Evolutionary conservation across 805 yeast species (phyloP).

Genomic region (Suhomyces canberraensis): DNA sequence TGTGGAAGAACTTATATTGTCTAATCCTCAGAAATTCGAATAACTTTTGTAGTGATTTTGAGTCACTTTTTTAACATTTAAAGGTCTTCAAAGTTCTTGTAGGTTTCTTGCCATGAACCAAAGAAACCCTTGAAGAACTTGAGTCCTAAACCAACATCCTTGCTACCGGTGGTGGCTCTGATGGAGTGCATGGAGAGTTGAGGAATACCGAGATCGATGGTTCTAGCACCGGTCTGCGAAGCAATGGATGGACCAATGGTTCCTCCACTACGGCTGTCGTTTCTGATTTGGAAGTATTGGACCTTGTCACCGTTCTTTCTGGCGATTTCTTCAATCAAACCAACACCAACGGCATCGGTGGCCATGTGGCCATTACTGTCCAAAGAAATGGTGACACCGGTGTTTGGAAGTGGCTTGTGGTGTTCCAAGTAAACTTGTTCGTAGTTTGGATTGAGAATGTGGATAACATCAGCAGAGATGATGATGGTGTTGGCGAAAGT

Average conservation of each 20-base stretch:
- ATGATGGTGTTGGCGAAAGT: conserved; percentile 73
- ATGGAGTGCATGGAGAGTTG: conserved; percentile 86
- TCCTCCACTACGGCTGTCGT: conserved; percentile 83
- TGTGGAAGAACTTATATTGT: no score
- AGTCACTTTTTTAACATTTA: no score
- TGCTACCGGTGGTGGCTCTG: conserved; percentile 75
- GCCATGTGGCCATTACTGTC: conserved; percentile 85
- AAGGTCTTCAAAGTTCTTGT: conserved; percentile 50
- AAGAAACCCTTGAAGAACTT: conserved; percentile 71
- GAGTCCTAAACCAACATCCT: conserved; percentile 72
- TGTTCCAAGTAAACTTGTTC: conserved; percentile 63
- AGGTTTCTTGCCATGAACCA: conserved; percentile 60
- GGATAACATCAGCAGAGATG: conserved; percentile 81
- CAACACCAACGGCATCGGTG: conserved; percentile 71
- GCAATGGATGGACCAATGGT: conserved; percentile 78
- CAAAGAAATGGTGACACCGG: conserved; percentile 64
- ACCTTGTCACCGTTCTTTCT: conserved; percentile 57
- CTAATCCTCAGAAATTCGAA: no score
- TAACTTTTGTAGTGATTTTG: no score
- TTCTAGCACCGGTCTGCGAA: conserved; percentile 65
- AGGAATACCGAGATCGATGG: conserved; percentile 79
- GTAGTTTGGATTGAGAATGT: conserved; percentile 79
- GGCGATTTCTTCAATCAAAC: conserved; percentile 70
- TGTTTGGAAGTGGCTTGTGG: conserved; percentile 79
- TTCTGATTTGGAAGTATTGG: conserved; percentile 84